Evolutionary conservation across 176 grass and related monocot species (phyloP).

Genomic region (Oryza brachyantha): DNA sequence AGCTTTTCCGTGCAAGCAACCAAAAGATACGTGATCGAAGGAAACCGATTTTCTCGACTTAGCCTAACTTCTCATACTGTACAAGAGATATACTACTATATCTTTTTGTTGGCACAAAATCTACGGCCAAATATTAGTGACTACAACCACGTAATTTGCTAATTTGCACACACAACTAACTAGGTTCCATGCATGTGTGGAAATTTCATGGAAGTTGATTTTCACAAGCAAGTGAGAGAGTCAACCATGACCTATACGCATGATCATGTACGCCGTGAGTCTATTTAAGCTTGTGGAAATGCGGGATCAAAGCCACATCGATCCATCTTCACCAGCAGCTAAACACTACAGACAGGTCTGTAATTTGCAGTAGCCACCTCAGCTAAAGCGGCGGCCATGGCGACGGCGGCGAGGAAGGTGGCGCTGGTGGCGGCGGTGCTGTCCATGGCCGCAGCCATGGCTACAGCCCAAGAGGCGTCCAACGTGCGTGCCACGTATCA

Average conservation of each 20-base stretch:
- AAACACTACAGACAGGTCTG: neutral
- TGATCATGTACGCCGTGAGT: neutral
- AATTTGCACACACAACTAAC: neutral
- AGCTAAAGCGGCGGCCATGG: neutral
- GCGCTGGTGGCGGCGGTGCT: slow-evolving; percentile 20
- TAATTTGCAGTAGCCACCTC: neutral
- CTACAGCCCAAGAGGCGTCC: slow-evolving; percentile 19
- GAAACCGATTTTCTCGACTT: neutral
- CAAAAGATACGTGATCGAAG: neutral
- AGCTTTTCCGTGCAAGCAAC: neutral
- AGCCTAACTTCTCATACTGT: neutral
- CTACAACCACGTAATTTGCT: neutral
- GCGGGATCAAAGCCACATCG: neutral
- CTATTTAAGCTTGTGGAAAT: neutral
- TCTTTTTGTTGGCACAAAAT: neutral
- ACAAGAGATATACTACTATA: neutral
- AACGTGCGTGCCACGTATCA: slow-evolving; percentile 49
- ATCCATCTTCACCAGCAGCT: neutral
- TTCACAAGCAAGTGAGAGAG: neutral
- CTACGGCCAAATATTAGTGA: neutral
- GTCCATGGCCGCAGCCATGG: neutral
- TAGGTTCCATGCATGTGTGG: neutral
- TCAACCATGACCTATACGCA: neutral
- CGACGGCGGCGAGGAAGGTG: too few relatives aligned
- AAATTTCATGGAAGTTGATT: neutral